Conservation (phyloP, 1,284 basidiomycete species). For the Thecaphora thlaspeos region DNA sequence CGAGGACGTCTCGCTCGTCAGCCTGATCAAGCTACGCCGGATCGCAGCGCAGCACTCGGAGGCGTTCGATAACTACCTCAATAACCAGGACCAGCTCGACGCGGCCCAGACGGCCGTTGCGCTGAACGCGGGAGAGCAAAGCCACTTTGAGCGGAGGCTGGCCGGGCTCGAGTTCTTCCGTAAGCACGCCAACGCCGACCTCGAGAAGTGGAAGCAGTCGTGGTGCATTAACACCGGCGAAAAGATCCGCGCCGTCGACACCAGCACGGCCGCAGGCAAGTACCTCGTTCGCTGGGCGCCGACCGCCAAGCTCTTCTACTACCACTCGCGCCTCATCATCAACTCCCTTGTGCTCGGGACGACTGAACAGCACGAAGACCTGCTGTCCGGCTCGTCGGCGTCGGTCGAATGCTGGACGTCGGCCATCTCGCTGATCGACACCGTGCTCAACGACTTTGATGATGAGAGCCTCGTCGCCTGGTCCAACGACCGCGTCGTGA, state of each 20-base stretch:
- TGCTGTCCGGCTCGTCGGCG: constrained; percentile 23
- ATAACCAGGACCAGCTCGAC: constrained; percentile 28
- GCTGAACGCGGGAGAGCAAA: constrained; percentile 31
- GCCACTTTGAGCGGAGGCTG: constrained; percentile 28
- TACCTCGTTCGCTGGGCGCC: constrained; percentile 45
- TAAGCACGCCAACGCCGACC: constrained; percentile 38
- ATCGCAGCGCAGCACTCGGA: constrained; percentile 38
- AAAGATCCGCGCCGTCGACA: constrained; percentile 39
- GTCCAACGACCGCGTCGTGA: constrained; percentile 44
- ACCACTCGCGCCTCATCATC: constrained; percentile 42
- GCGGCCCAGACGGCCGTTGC: constrained; percentile 25
- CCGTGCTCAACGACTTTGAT: constrained; percentile 36
- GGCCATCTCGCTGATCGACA: constrained; percentile 40
- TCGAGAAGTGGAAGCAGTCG: constrained; percentile 47
- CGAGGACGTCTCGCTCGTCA: constrained; percentile 41
- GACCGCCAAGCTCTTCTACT: constrained; percentile 40
- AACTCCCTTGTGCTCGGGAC: constrained; percentile 44
- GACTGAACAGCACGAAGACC: constrained; percentile 32
- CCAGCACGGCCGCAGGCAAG: constrained; percentile 33
- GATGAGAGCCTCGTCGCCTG: constrained; percentile 36
- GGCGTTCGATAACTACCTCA: constrained; percentile 35
- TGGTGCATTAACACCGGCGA: constrained; percentile 45
- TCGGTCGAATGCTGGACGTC: constrained; percentile 44
- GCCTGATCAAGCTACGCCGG: constrained; percentile 42
- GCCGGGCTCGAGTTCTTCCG: constrained; percentile 40